Evolutionary conservation across 805 yeast genomes (phyloP), one percentile per base, ranked within the genome.

Genomic region (Soucietia sequanensis): DNA sequence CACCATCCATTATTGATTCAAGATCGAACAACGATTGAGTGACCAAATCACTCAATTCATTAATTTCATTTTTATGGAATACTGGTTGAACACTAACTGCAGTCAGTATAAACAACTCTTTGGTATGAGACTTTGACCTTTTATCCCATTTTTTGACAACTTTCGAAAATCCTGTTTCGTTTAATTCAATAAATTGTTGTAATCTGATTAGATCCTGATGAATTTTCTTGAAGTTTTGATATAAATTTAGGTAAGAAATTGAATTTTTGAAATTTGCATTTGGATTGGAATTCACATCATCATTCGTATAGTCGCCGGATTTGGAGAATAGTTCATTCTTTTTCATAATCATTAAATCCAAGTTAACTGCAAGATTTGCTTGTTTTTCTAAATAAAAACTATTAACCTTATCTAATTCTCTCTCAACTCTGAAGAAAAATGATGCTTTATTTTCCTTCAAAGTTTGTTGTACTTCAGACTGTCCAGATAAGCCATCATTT

Each of bases 141-240:
- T 93, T 93, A 62, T 93, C 99, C 99, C 99, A 93, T 65, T 93
- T 93, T 59, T 93, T 93, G 51, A 93, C 75, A 19, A 88, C 97
- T 62, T 93, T 93, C 15, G 95, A 81, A 60, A 93, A 93, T 10
- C 99, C 99, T 0, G 95, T 87, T 52, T 90, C 96, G 56, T 93
- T 93, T 39, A 93, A 71, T 59, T 90, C 97, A 25, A 93, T 88
- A 62, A 86, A 93, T 58, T 91, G 97, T 55, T 93, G 96, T 18
- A 93, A 68, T 39, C 95, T 74, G 43, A 84, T 85, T 43, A 93
- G 66, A 59, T 93, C 98, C 47, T 89, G 84, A 34, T 95, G 83
- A 48, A 87, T 87, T 50, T 93, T 81, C 57, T 83, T 87, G 58
- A 90, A 84, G 12, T 91, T 95, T 49, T 89, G 95, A 52, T 87